Conservation (phyloP, 2,329 filamentous ascomycete species). For the Trichoderma sp. region DNA sequence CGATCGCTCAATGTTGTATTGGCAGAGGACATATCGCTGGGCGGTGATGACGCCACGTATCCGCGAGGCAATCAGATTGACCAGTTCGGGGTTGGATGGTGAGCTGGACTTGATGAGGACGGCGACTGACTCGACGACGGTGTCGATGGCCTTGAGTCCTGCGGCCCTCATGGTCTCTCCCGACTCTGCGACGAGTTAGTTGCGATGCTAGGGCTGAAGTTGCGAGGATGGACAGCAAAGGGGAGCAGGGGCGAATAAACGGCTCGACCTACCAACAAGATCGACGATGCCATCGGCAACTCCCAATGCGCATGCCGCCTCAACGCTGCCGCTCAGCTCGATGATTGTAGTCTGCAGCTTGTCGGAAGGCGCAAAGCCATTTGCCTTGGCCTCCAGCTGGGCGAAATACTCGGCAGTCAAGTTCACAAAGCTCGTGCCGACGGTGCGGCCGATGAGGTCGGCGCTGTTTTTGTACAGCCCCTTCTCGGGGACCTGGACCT, state of each 20-base stretch:
- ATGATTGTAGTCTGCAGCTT: conserved; percentile 84
- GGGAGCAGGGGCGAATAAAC: neutral
- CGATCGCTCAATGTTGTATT: conserved; percentile 83
- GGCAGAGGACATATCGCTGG: conserved; percentile 89
- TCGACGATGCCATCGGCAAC: conserved; percentile 97
- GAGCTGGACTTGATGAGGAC: conserved; percentile 88
- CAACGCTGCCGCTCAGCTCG: conserved; percentile 92
- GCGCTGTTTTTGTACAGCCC: conserved; percentile 66
- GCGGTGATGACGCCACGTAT: conserved; percentile 94
- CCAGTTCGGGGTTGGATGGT: conserved; percentile 73
- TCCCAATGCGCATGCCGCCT: conserved; percentile 91
- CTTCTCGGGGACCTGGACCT: conserved; percentile 94
- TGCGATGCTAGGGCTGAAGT: neutral
- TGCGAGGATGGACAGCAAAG: neutral
- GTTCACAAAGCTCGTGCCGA: conserved; percentile 92
- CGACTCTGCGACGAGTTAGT: conserved; percentile 61
- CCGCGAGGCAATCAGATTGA: conserved; percentile 79
- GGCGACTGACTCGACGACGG: conserved; percentile 81
- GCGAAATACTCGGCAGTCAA: conserved; percentile 82
- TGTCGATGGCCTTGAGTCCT: conserved; percentile 89
- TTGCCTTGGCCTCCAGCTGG: conserved; percentile 60
- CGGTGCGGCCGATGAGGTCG: conserved; percentile 85
- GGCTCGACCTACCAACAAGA: conserved; percentile 75
- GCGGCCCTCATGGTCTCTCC: conserved; percentile 98
- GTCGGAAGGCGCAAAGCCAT: conserved; percentile 31